These are phyloP conservation scores for Chalciporus pseudorubinellus DNA, from an alignment of 768 basidiomycete species.

Conservation along the genomic window DNA sequence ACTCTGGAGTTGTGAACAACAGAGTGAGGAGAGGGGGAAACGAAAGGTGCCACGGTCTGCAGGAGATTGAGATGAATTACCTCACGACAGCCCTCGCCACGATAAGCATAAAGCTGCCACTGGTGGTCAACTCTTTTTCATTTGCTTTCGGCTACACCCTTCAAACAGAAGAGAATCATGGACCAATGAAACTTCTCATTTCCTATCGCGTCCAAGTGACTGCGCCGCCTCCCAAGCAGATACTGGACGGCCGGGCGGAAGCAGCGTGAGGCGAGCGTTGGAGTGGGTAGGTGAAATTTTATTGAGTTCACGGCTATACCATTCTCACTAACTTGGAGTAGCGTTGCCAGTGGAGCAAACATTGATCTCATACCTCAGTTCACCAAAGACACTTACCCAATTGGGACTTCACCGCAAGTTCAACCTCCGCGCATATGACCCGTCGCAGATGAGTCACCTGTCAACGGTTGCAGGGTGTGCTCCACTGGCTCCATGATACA, in stretches of 20 bases:
- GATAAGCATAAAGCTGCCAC: not conserved
- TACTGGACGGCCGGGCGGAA: too few relatives aligned
- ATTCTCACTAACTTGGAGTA: too few relatives aligned
- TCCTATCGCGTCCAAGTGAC: not conserved
- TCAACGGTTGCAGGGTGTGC: constrained; percentile 4
- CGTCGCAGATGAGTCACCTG: too few relatives aligned
- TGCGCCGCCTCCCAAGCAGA: not conserved
- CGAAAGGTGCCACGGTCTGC: not conserved
- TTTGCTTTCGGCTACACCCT: not conserved
- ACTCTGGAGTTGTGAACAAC: not conserved
- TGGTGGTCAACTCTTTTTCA: not conserved
- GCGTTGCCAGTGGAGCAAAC: not conserved
- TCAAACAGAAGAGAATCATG: not conserved
- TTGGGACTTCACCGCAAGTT: not conserved
- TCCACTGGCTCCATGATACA: not conserved
- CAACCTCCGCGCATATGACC: not conserved
- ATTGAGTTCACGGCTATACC: not conserved
- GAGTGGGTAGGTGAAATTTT: not conserved
- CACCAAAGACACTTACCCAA: not conserved
- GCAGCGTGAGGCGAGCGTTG: not conserved
- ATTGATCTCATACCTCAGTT: not conserved
- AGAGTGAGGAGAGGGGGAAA: not conserved
- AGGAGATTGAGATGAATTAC: too few relatives aligned
- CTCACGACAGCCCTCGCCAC: not conserved
- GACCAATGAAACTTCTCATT: not conserved